Evolutionary conservation across 768 basidiomycete genomes (phyloP).

Genomic region (Boletus sensibilis): DNA sequence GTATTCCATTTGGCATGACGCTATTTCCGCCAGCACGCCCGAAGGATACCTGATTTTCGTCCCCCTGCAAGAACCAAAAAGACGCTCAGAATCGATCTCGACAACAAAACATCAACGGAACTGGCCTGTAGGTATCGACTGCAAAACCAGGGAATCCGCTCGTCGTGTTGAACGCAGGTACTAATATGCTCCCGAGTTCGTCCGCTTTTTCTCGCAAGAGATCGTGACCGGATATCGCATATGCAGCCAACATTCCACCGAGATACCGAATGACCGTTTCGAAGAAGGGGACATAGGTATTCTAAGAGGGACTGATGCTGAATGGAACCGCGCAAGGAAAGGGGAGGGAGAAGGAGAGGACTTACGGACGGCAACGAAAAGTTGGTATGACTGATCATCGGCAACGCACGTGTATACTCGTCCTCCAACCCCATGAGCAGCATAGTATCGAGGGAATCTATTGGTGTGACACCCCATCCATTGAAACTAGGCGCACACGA

Average conservation of each 20-base stretch:
- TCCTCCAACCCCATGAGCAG: slow-evolving; percentile 72
- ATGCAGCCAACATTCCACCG: slow-evolving; percentile 80
- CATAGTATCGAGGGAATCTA: slow-evolving; percentile 87
- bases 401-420: slow-evolving; percentile 65
- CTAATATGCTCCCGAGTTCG: slow-evolving; percentile 66
- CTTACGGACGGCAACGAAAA: slow-evolving; percentile 48
- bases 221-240: slow-evolving; percentile 67
- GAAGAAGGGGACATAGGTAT: slow-evolving; percentile 54
- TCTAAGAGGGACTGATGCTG: slow-evolving; percentile 10
- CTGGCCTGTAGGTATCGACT: slow-evolving; percentile 64
- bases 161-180: slow-evolving; percentile 68
- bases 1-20: slow-evolving; percentile 79
- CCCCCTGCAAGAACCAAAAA: neutral
- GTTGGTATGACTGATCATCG: slow-evolving; percentile 45
- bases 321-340: neutral
- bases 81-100: neutral
- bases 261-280: slow-evolving; percentile 89
- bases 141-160: slow-evolving; percentile 69
- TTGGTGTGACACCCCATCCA: slow-evolving; percentile 73
- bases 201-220: slow-evolving; percentile 69
- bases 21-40: slow-evolving; percentile 71
- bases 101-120: neutral
- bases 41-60: neutral
- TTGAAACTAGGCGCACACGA: slow-evolving; percentile 53
- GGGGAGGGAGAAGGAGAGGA: neutral